Evolutionary conservation across 495 filamentous ascomycete genomes (phyloP).

Genomic region (Aspergillus cavernicola): DNA sequence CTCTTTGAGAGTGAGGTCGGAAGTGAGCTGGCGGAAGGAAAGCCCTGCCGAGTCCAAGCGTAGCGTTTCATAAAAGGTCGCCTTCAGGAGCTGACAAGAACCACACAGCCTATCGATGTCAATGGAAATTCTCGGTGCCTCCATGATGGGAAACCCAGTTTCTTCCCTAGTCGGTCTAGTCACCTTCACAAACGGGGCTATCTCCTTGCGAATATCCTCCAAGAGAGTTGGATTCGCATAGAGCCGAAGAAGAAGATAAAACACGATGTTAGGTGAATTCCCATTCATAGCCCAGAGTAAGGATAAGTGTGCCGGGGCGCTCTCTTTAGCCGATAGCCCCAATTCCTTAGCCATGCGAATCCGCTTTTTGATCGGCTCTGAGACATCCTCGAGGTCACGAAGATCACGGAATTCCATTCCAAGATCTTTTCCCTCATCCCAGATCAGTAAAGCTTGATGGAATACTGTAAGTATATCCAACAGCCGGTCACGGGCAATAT

Average conservation of each 20-base stretch:
- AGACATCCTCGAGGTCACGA: conserved; percentile 52
- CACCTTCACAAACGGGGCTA: conserved; percentile 42
- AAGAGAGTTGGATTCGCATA: conserved; percentile 43
- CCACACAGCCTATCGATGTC: conserved; percentile 40
- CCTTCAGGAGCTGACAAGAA: conserved; percentile 49
- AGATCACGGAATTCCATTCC: conserved; percentile 50
- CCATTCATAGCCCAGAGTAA: conserved; percentile 53
- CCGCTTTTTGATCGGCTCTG: conserved; percentile 43
- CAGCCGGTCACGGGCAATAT: conserved; percentile 49
- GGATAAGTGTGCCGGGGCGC: conserved; percentile 35
- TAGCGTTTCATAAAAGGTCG: conserved; percentile 52
- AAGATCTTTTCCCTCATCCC: conserved; percentile 43
- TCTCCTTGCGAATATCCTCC: conserved; percentile 50
- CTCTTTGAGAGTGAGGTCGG: conserved; percentile 44
- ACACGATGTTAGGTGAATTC: conserved; percentile 48
- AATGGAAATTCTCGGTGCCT: conserved; percentile 48
- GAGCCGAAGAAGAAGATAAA: conserved; percentile 56
- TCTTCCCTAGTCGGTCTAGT: conserved; percentile 41
- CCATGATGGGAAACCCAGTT: conserved; percentile 49
- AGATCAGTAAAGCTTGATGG: conserved; percentile 46
- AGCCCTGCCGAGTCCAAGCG: conserved; percentile 49
- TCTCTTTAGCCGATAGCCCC: conserved; percentile 28
- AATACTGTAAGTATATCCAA: conserved; percentile 44
- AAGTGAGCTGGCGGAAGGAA: conserved; percentile 38
- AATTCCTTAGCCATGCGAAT: conserved; percentile 35